Conservation (phyloP, 371 early-diverging fungal genomes). For the Syncephalis plumigaleata region DNA sequence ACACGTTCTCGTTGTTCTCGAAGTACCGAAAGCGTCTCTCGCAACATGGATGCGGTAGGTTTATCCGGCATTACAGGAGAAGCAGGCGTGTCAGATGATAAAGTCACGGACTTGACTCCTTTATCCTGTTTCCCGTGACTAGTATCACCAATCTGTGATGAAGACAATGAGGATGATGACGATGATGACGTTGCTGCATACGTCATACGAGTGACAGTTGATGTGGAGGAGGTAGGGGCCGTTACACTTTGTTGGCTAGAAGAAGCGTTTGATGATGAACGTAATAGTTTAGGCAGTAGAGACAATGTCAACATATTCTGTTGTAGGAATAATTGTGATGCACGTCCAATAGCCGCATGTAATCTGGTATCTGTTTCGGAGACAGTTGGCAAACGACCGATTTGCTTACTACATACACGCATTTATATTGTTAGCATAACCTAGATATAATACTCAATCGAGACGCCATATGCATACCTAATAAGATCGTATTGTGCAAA, state of each 20-base stretch:
- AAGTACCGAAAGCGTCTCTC: constrained; percentile 40
- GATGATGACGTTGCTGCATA: constrained; percentile 2
- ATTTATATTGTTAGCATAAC: background rate
- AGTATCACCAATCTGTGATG: no score
- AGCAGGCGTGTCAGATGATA: no score
- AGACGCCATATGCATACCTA: no score
- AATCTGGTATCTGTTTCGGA: background rate
- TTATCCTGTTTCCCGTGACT: no score
- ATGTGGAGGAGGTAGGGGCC: background rate
- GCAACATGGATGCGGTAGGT: constrained; percentile 13
- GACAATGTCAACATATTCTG: constrained; percentile 76
- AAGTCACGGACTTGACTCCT: no score
- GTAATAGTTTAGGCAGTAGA: constrained; percentile 38
- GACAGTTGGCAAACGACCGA: background rate
- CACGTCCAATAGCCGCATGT: constrained; percentile 22
- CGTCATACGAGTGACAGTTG: no score
- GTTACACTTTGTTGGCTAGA: no score
- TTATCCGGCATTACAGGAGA: no score
- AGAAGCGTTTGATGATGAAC: background rate
- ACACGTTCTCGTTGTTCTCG: constrained; percentile 49
- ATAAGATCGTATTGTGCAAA: constrained; percentile 41
- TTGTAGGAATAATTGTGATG: constrained; percentile 65
- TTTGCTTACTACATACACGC: background rate
- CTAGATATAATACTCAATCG: constrained; percentile 13
- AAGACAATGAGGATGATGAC: constrained; percentile 5